Evolutionary conservation across 371 early-diverging fungal species (phyloP), one percentile per base, ranked within the genome.

Genomic region (Dinochytrium kinnereticum): DNA sequence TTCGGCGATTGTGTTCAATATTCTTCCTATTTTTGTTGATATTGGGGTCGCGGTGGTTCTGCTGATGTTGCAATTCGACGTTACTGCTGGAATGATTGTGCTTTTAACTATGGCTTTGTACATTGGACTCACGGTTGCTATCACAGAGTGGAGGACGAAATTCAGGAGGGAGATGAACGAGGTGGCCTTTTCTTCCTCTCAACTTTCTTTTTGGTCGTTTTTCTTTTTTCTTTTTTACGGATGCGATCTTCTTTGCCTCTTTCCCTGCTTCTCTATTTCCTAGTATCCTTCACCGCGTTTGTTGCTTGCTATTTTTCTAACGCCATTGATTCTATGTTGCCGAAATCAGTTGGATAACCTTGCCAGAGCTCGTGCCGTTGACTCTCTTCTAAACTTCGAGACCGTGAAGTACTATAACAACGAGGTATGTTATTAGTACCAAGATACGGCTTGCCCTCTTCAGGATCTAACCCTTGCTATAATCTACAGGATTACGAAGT

Each of bases 371-470:
- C 70, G 76, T n/a, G 84, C 88, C n/a, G 97, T 97, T 1, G 98
- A 98, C 78, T 95, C 96, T 10, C 81, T 98, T 40, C 83, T 97
- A 33, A 98, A 97, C 82, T 96, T 95, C 81, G 98, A 97, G 76
- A 96, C 98, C 0, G 96, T 97, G 72, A 96, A 98, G 91, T 82
- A 82, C 59, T 82, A 76, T 69, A 75, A 73, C 68, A 78, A 77
- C 74, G 81, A 84, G 70, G 57, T 72, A 34, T 21, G 17, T 37
- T 34, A 34, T 24, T 71, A 3, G 24, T 70, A n/a, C n/a, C n/a
- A n/a, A n/a, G n/a, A n/a, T n/a, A n/a, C n/a, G n/a, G n/a, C n/a
- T 19, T 19, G 19, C 37, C 65, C 21, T 39, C 24, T 71, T 55
- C 24, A 28, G 30, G 39, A 38, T 24, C n/a, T 51, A 53, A 24